Evolutionary conservation across 2,329 filamentous ascomycete genomes (phyloP).

Genomic region (Cadophora luteo-olivacea): DNA sequence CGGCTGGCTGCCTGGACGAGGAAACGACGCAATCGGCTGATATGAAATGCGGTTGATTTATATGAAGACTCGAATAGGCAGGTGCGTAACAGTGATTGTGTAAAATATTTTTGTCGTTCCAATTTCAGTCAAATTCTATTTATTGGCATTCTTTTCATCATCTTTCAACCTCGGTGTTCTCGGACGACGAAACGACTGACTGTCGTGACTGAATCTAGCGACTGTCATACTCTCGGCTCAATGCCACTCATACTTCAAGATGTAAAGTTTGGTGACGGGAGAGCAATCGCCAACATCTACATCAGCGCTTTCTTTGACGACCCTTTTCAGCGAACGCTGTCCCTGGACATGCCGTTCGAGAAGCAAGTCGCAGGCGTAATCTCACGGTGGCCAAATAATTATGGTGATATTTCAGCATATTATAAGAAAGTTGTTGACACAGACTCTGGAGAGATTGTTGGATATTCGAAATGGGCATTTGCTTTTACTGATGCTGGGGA

Average conservation of each 20-base stretch:
- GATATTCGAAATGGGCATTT: slow-evolving; percentile 1
- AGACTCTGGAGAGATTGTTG: not conserved
- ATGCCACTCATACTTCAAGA: not conserved
- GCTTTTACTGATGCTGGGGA: not conserved
- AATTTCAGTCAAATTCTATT: not conserved
- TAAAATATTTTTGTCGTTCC: not conserved
- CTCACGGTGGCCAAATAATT: not conserved
- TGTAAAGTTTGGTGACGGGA: not conserved
- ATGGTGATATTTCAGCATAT: not conserved
- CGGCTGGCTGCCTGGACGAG: not conserved
- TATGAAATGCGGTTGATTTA: not conserved
- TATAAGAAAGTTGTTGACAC: not conserved
- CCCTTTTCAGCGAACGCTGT: not conserved
- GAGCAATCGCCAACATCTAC: not conserved
- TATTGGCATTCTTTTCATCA: not conserved
- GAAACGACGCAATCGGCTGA: not conserved
- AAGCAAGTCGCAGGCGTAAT: not conserved
- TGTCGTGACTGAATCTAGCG: not conserved
- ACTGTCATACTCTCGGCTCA: no score
- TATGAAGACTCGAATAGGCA: not conserved
- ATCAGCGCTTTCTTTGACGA: not conserved
- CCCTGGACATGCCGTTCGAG: not conserved
- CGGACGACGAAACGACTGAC: not conserved
- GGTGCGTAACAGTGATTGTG: not conserved
- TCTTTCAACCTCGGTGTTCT: no score